Evolutionary conservation across 495 filamentous ascomycete species (phyloP).

Genomic region (Neurospora sp.): DNA sequence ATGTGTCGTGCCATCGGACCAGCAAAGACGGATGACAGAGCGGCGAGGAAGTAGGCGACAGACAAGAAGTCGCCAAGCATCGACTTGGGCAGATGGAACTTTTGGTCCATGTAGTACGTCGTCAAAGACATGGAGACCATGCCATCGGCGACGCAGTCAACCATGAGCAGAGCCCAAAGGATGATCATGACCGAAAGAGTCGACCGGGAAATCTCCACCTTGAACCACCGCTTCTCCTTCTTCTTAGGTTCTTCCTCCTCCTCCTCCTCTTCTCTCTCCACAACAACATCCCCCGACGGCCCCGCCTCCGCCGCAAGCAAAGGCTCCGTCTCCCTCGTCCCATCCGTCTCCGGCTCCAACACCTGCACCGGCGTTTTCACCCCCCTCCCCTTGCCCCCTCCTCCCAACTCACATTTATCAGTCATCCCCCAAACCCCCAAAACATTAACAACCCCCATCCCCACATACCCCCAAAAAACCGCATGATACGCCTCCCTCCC

Average conservation of each 20-base stretch:
- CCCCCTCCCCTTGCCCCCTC: not conserved
- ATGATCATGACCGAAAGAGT: constrained; percentile 53
- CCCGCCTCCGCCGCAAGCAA: constrained; percentile 1
- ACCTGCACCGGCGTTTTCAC: not conserved
- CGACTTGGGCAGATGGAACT: constrained; percentile 59
- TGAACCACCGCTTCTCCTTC: constrained; percentile 28
- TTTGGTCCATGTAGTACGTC: constrained; percentile 67
- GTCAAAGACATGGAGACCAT: constrained; percentile 64
- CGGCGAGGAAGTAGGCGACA: constrained; percentile 22
- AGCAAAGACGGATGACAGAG: constrained; percentile 54
- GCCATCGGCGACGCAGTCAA: constrained; percentile 73
- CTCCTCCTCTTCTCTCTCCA: not conserved
- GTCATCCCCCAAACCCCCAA: constrained; percentile 18
- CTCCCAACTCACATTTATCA: constrained; percentile 23
- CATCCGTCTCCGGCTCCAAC: not conserved
- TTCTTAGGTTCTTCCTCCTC: not conserved
- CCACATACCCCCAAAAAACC: constrained; percentile 27
- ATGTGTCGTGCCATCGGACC: constrained; percentile 66
- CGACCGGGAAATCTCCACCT: constrained; percentile 35
- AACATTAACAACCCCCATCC: constrained; percentile 28
- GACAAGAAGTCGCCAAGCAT: constrained; percentile 36
- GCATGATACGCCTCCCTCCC: constrained; percentile 27
- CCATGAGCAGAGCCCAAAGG: constrained; percentile 62
- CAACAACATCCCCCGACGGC: constrained; percentile 2
- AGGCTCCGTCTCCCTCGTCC: not conserved